Percentiles rank a stretch among this genome's conserved stretches.
Conservation (phyloP, 768 basidiomycete genomes). For the Russula sp. region DNA sequence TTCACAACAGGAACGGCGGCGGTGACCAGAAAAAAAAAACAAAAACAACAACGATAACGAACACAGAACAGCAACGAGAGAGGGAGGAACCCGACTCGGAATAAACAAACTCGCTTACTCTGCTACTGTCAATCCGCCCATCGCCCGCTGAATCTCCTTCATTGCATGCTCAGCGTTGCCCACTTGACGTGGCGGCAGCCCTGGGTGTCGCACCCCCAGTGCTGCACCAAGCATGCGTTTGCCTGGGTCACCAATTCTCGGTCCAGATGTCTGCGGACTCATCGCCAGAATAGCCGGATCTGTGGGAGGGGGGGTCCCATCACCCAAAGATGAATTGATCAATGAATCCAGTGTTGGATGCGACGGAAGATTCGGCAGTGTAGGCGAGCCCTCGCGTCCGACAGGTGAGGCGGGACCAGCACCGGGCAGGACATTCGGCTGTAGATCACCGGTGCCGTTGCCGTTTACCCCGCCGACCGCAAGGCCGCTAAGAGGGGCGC, state of each 20-base stretch:
- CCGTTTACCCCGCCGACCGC: constrained; percentile 30
- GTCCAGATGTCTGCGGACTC: constrained; percentile 45
- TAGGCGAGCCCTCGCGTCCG: constrained; percentile 59
- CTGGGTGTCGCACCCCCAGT: constrained; percentile 76
- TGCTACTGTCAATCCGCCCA: constrained; percentile 67
- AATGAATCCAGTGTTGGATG: constrained; percentile 83
- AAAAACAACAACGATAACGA: neutral
- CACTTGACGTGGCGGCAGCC: constrained; percentile 50
- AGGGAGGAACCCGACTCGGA: neutral
- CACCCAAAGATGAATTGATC: constrained; percentile 66
- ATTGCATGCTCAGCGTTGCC: constrained; percentile 50
- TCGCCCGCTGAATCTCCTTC: constrained; percentile 66
- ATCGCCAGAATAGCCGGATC: constrained; percentile 68
- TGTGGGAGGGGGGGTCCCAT: constrained; percentile 44
- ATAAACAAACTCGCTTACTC: constrained; percentile 43
- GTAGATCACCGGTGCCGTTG: constrained; percentile 14
- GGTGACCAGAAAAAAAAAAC: neutral
- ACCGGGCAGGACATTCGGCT: constrained; percentile 1
- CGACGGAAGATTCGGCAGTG: constrained; percentile 70
- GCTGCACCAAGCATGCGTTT: constrained; percentile 87
- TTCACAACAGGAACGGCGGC: neutral
- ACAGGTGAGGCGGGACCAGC: constrained; percentile 24
- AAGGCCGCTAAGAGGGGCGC: constrained; percentile 27
- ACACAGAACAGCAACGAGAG: neutral
- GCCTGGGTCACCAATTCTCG: constrained; percentile 82